Conservation (phyloP, 2,329 filamentous ascomycete species). For the Exophiala dermatitidis region DNA sequence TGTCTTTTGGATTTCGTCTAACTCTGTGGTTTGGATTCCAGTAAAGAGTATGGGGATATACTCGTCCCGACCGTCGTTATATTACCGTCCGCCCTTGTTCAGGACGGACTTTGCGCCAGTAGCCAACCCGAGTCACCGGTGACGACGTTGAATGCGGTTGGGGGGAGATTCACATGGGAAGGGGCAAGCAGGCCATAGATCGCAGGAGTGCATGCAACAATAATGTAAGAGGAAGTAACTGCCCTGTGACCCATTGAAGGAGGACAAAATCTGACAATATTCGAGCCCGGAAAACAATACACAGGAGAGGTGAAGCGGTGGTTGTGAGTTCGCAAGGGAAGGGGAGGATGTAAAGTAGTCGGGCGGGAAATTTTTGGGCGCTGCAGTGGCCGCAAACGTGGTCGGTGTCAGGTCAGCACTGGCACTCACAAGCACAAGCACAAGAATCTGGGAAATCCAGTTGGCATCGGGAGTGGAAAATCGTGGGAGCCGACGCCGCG, state of each 20-base stretch:
- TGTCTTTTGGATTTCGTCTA: background rate
- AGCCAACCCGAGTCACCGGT: conserved; percentile 35
- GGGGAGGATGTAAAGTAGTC: background rate
- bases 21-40: background rate
- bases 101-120: conserved; percentile 46
- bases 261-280: conserved; percentile 5
- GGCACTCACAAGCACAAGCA: background rate
- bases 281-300: background rate
- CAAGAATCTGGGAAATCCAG: background rate
- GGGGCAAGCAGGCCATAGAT: conserved; percentile 4
- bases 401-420: background rate
- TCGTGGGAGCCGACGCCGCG: background rate
- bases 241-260: conserved; percentile 26
- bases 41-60: background rate
- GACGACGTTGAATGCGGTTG: conserved; percentile 3
- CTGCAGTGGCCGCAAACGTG: background rate
- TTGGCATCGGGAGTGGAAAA: background rate
- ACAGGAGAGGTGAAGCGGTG: background rate
- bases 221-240: conserved; percentile 9
- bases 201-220: conserved; percentile 10
- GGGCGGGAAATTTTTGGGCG: background rate
- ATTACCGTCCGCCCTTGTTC: conserved; percentile 47
- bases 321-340: background rate
- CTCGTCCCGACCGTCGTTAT: conserved; percentile 15
- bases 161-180: conserved; percentile 17